These are phyloP conservation scores for Polygonum aviculare DNA, from an alignment of 148 eudicot genomes.

Conservation along the genomic window DNA sequence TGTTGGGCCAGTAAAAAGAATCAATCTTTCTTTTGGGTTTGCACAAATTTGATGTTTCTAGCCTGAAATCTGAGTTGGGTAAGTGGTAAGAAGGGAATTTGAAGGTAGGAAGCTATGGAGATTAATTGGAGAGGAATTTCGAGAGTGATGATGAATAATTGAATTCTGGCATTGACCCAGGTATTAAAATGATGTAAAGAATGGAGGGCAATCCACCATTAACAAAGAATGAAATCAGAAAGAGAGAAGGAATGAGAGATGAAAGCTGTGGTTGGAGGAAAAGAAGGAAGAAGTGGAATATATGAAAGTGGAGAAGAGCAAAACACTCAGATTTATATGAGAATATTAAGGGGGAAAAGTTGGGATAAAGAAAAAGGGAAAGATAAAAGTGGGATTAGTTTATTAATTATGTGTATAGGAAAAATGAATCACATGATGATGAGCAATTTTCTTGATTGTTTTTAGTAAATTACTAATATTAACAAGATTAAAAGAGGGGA, in stretches of 20 bases:
- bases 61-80: background rate
- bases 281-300: constrained; percentile 2
- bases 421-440: background rate
- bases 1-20: background rate
- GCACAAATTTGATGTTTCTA: background rate
- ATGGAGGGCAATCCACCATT: background rate
- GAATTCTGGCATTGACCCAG: constrained; percentile 8
- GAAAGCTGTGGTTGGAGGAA: constrained; percentile 3
- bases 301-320: constrained; percentile 6
- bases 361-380: background rate
- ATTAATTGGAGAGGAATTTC: background rate
- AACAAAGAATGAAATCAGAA: background rate
- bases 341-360: background rate
- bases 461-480: background rate
- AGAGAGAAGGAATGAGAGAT: background rate
- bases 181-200: background rate
- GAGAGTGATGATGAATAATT: constrained; percentile 1
- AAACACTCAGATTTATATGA: constrained; percentile 10
- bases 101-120: background rate
- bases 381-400: background rate
- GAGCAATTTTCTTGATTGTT: background rate
- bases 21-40: background rate
- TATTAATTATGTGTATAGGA: background rate
- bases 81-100: background rate
- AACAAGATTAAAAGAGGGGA: background rate